These are phyloP conservation scores for Lophiotrema nucula DNA, from an alignment of 495 filamentous ascomycete species.

Conservation along the genomic window DNA sequence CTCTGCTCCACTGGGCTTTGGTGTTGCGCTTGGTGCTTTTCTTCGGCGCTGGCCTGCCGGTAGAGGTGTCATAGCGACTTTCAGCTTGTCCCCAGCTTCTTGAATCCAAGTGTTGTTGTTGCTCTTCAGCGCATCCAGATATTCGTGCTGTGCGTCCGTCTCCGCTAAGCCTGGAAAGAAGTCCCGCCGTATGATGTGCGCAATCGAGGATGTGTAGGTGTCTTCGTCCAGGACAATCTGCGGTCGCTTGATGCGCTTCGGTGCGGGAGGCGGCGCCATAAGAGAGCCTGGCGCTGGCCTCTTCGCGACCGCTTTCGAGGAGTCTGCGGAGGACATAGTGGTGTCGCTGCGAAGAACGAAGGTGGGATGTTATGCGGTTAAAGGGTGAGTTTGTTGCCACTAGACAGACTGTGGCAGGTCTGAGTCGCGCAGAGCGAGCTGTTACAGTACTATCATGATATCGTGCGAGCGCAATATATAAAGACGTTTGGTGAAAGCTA, in stretches of 20 bases:
- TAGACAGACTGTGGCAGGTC: too few relatives aligned
- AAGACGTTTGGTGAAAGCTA: too few relatives aligned
- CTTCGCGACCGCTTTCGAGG: constrained; percentile 57
- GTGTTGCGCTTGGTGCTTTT: constrained; percentile 34
- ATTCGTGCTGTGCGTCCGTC: constrained; percentile 82
- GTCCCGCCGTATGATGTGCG: constrained; percentile 93
- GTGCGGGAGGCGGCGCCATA: constrained; percentile 86
- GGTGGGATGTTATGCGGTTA: too few relatives aligned
- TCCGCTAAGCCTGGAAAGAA: constrained; percentile 94
- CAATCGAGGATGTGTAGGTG: constrained; percentile 83
- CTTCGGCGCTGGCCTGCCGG: constrained; percentile 48
- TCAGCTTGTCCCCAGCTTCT: constrained; percentile 69
- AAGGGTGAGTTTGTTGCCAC: too few relatives aligned
- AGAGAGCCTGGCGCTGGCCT: constrained; percentile 64
- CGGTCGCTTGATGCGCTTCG: constrained; percentile 91
- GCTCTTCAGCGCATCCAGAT: constrained; percentile 84
- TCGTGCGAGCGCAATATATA: too few relatives aligned
- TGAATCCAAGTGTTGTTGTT: constrained; percentile 81
- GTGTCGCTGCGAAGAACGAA: neutral
- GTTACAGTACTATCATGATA: too few relatives aligned
- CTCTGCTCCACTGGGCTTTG: constrained; percentile 34
- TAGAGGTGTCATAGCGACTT: constrained; percentile 78
- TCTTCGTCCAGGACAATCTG: constrained; percentile 91
- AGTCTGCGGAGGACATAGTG: constrained; percentile 18
- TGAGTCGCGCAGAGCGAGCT: too few relatives aligned